Evolutionary conservation across 257 asterid species (phyloP).

Genomic region (Rhazya stricta): DNA sequence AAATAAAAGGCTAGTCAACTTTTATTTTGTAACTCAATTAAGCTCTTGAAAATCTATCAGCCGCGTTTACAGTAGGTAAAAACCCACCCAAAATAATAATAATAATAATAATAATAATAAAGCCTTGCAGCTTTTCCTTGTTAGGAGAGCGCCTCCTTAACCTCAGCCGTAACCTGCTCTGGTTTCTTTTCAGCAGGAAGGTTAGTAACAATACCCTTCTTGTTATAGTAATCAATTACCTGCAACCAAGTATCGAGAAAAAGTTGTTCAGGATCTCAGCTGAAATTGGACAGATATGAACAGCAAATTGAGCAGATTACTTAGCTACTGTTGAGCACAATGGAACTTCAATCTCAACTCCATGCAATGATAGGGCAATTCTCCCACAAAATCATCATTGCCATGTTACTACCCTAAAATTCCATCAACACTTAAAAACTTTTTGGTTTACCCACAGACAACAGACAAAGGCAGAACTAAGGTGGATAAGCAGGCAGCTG

Average conservation of each 20-base stretch:
- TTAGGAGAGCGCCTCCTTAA: slow-evolving; percentile 57
- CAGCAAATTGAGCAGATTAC: too few species aligned
- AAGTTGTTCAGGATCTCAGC: too few species aligned
- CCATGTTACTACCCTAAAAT: background rate
- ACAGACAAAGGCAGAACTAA: background rate
- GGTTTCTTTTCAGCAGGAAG: slow-evolving; percentile 72
- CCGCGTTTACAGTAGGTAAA: background rate
- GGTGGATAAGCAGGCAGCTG: background rate
- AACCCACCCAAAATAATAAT: background rate
- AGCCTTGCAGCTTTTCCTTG: background rate
- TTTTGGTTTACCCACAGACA: background rate
- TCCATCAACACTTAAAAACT: background rate
- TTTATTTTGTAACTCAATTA: slow-evolving; percentile 10
- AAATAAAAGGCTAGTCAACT: background rate
- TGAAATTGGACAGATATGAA: too few species aligned
- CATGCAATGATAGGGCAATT: background rate
- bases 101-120: background rate
- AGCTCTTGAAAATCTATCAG: slow-evolving; percentile 10
- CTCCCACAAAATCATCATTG: background rate
- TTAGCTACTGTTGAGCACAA: too few species aligned
- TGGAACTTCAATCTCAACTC: too few species aligned
- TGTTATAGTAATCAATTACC: slow-evolving; percentile 53
- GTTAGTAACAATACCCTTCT: slow-evolving; percentile 51
- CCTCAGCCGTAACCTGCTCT: slow-evolving; percentile 56
- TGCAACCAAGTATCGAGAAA: too few species aligned